Evolutionary conservation across 345 rosid species (phyloP), one percentile per base, ranked within the genome.

Genomic region (Lagerstroemia speciosa): DNA sequence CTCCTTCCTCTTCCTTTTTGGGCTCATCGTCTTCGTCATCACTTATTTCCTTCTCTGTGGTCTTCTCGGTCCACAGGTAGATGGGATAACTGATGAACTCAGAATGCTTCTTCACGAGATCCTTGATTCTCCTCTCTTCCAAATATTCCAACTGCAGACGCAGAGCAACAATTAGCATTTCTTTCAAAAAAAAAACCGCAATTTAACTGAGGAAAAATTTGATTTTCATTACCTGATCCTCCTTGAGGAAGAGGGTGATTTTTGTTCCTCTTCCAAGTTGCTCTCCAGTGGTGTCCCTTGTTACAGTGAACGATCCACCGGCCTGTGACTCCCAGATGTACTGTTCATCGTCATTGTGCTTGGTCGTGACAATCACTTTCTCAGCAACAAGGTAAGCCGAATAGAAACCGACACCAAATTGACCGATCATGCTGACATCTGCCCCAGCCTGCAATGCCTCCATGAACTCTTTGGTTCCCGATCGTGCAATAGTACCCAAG

Each of bases 391-490:
- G 80, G 40, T 81, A 81, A 1, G 84, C 82, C 26, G 82, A 81
- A 57, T 81, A 81, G 77, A 81, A 81, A 24, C 84, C 84, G 1
- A 81, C 84, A 48, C 84, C 84, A 57, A 81, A 81, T 69, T 81
- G 84, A 17, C 84, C 84, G 36, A 81, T 81, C 84, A 81, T 81
- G 68, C 84, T 81, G 11, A 81, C 82, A 69, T 81, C 84, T 14
- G 82, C 82, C 17, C 84, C 84, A 19, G 84, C 84, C 73, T 81
- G 84, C 80, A 78, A 65, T 58, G 84, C 84, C 74, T 81, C 84
- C 84, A 81, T 81, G 30, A 81, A 81, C 62, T 78, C 84, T 69
- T 81, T 81, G 29, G 82, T 81, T 3, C 84, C 84, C 6, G 84
- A 81, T 60, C 82, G 76, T 3, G 84, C 84, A 61, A 81, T 81